Base-by-base conservation (phyloP, 1,284 basidiomycete genomes). In the Pisolithus thermaeus region DNA sequence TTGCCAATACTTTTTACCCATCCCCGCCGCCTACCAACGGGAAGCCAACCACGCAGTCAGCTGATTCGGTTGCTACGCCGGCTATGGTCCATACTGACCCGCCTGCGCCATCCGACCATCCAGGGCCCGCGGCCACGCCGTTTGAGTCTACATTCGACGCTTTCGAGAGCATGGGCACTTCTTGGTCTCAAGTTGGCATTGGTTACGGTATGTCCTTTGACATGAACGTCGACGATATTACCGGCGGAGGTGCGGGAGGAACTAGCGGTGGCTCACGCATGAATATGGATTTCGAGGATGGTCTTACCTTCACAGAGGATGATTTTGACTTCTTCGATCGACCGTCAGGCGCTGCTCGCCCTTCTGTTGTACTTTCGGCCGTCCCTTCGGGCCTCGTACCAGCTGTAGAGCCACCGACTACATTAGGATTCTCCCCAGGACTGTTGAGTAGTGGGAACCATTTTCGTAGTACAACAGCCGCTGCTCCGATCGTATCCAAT, bases 261-360 rank as follows among this genome's bases (percentile, higher is more conserved):
- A 64, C 58, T 49, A 63, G 59, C 46, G 64, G 56, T 43, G 63
- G 54, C 39, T 65, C 47, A 25, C 63, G 53, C 56, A 59, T 58
- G 12, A 62, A 68, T 46, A 76, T 77, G 65, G 79, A 79, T 47
- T 77, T 82, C 50, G 83, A 84, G 41, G 81, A 82, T 37, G 77
- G 75, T 1, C 84, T 90, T 59, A 86, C 83, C 11, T 84, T 90
- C 59, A 89, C 87, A 0, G 87, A 90, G 49, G 87, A 87, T 51
- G 87, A 90, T 63, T 89, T 89, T 62, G 83, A 76, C 61, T 89
- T 87, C 64, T 90, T 87, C 58, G 84, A 88, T 60, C 71, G 72
- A 41, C 79, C 78, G 2, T 60, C 75, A 1, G 61, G 56, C 38
- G 32, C 49, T 35, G 41, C 56, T 35, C 60, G 60, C 47, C 41